These are phyloP conservation scores for Boletus tomentosulus DNA, from an alignment of 768 basidiomycete species.

Conservation along the genomic window DNA sequence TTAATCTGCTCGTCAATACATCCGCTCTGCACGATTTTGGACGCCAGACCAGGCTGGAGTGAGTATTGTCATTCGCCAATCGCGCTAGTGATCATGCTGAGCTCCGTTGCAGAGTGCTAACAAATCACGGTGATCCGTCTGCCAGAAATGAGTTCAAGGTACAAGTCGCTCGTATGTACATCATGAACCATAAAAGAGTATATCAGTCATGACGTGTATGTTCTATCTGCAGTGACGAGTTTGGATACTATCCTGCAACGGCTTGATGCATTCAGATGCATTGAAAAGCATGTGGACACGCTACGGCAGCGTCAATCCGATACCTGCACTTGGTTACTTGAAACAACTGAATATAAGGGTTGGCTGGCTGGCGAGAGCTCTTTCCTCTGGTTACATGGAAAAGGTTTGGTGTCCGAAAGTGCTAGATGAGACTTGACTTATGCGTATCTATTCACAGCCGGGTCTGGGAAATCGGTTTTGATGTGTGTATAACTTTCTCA, in stretches of 20 bases:
- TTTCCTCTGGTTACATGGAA: constrained; percentile 1
- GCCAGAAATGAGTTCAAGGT: not conserved
- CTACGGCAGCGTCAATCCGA: not conserved
- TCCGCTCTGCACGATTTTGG: not conserved
- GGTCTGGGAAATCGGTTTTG: not conserved
- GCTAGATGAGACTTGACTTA: not conserved
- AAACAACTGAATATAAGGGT: not conserved
- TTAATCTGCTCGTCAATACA: not conserved
- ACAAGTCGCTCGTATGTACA: not conserved
- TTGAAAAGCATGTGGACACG: not conserved
- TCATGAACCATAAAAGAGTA: not conserved
- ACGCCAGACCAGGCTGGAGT: not conserved
- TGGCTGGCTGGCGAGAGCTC: not conserved
- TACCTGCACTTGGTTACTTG: not conserved
- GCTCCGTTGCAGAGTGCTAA: too few relatives aligned
- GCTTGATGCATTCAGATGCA: not conserved
- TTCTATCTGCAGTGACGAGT: not conserved
- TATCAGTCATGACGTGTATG: not conserved
- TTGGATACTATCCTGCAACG: not conserved
- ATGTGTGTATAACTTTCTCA: not conserved
- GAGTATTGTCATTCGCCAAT: not conserved
- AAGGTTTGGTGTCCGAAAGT: not conserved
- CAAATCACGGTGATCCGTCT: not conserved
- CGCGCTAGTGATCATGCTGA: not conserved
- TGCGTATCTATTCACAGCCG: not conserved